Base-by-base conservation (phyloP, 495 filamentous ascomycete genomes). In the Stereocaulon alpinum region DNA sequence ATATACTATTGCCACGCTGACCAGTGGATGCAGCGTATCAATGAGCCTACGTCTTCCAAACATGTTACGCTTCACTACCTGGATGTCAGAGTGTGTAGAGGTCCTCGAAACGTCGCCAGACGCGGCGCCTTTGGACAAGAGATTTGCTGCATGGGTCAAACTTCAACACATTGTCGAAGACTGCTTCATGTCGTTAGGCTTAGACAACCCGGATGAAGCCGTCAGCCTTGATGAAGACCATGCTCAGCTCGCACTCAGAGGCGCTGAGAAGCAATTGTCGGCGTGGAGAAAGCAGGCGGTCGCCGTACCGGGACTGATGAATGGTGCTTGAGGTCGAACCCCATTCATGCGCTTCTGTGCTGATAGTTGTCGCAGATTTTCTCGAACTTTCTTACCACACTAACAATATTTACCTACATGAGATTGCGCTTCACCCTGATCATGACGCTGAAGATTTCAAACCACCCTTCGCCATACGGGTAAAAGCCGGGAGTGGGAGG, bases 31-130 rank as follows among this genome's bases (percentile, higher is more conserved):
- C 10, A 86, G 85, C 68, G 80, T 81, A 6, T 77, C 87, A 6
- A 88, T 91, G 83, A 81, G 85, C 12, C 70, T 88, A 50, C 81
- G 86, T 27, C 80, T 86, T 20, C 87, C 88, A 6, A 89, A 89
- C 61, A 69, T 91, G 42, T 74, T 91, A 42, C 75, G 86, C 15
- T 90, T 84, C 80, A 83, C 83, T 22, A 74, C 78, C 11, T 89
- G 86, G 69, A 87, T 93, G 81, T 76, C 79, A 17, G 88, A 93
- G 63, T 87, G 85, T 64, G 72, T 91, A 47, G 79, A 86, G 2
- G 75, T 84, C 9, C 74, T 93, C 1, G 80, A 86, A 68, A 77
- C 73, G 14, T 85, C 82, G n/a, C 76, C 84, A 4, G 80, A 86
- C 14, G 84, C 87, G 2, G 74, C 76, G 29, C 77, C 81, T 2